Evolutionary conservation across 768 basidiomycete genomes (phyloP), one percentile per base, ranked within the genome.

Genomic region (Suillus luteus): DNA sequence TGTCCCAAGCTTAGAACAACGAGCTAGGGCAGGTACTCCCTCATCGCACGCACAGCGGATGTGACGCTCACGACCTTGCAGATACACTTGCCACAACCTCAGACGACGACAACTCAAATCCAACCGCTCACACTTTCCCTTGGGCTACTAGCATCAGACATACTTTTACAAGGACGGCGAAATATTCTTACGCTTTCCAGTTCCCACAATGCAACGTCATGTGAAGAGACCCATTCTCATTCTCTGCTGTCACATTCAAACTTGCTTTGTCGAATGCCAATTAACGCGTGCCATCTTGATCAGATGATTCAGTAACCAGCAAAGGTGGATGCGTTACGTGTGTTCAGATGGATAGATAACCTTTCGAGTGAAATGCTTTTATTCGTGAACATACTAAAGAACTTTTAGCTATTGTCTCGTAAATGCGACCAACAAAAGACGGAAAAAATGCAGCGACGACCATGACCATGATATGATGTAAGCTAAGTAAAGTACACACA

Each of bases 401-500:
- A 41, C 40, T 62, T 67, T 63, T 51, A 43, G 35, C 71, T 72
- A 71, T 64, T 74, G 67, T 69, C 62, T 71, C 69, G 70, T 73
- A 70, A 68, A 61, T 61, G 68, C 70, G 58, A 65, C 59, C 62
- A 67, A 65, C 62, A 67, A 65, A 71, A 68, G 68, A 65, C 62
- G 65, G 69, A 68, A 62, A 69, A 62, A 33, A 51, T 49, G 70
- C 57, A 57, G 63, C 62, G 61, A 72, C 59, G 60, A 67, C 41
- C 52, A 54, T 55, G 62, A 68, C 41, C 11, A 54, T 60, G 62
- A 68, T 59, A 65, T 40, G 64, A 72, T 74, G 68, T 64, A 59
- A 51, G 68, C 46, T 67, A 68, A 52, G n/a, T 67, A 68, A 46
- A 27, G 66, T 73, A 75, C 77, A 73, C 62, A 69, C 73, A 46